phyloP scores from a whole-genome alignment of 2,329 filamentous ascomycete species.

The Chrysoporthe puriensis region DNA sequence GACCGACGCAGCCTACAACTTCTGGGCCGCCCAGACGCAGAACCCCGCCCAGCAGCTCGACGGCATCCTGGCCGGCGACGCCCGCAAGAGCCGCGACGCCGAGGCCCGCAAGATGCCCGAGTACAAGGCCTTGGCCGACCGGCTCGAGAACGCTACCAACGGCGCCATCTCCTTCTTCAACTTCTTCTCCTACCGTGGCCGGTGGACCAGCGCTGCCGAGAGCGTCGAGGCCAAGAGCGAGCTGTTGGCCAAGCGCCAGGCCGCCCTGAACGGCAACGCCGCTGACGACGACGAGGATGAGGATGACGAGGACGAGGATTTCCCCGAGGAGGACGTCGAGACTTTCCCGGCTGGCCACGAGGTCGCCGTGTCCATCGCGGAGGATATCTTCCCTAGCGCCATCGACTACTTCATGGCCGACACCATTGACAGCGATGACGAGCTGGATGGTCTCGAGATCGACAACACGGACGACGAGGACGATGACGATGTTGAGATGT shows the following conservation, averaged over 20 bases:
- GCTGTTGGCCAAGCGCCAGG: slow-evolving; percentile 36
- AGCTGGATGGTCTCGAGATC: slow-evolving; percentile 28
- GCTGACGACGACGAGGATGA: slow-evolving; percentile 41
- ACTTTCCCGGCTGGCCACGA: slow-evolving; percentile 29
- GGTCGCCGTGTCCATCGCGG: slow-evolving; percentile 28
- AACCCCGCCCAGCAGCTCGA: slow-evolving; percentile 36
- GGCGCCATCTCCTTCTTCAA: slow-evolving; percentile 66
- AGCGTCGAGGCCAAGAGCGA: slow-evolving; percentile 54
- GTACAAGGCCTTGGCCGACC: slow-evolving; percentile 57
- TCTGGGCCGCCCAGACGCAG: slow-evolving; percentile 59
- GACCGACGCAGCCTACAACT: slow-evolving; percentile 60
- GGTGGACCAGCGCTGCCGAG: slow-evolving; percentile 65
- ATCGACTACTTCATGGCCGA: slow-evolving; percentile 31
- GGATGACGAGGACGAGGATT: slow-evolving; percentile 40
- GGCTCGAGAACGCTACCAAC: slow-evolving; percentile 45
- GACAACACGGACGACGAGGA: slow-evolving; percentile 28
- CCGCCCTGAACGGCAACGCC: slow-evolving; percentile 33
- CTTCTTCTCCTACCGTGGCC: slow-evolving; percentile 68
- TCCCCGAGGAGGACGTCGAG: slow-evolving; percentile 38
- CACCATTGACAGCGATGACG: slow-evolving; percentile 29
- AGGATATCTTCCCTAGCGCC: slow-evolving; percentile 29
- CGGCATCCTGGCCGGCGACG: slow-evolving; percentile 23
- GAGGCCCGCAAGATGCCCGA: slow-evolving; percentile 46
- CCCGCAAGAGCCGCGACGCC: slow-evolving; percentile 29
- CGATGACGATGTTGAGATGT: slow-evolving; percentile 30